Conservation (phyloP, 2,329 filamentous ascomycete species). For the Aspergillus neoniger region DNA sequence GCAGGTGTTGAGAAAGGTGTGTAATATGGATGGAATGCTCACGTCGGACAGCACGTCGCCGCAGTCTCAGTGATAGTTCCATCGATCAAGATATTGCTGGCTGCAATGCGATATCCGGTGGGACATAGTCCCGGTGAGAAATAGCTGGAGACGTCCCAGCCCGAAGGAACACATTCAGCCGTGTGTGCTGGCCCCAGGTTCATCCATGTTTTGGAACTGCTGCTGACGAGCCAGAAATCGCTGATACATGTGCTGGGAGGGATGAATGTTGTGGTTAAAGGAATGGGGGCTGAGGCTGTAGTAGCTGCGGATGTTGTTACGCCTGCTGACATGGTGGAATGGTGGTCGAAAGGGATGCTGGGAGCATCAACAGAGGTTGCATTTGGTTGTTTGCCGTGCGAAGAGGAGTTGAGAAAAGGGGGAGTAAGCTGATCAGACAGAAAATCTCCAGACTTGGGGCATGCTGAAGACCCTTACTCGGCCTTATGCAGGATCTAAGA, state of each 20-base stretch:
- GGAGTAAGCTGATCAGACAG: not conserved
- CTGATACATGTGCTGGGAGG: not conserved
- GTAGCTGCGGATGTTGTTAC: not conserved
- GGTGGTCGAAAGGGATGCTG: not conserved
- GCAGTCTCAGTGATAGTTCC: not conserved
- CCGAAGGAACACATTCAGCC: not conserved
- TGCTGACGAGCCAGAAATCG: not conserved
- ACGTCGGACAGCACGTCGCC: not conserved
- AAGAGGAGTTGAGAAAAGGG: not conserved
- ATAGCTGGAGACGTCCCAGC: not conserved
- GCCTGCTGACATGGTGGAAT: not conserved
- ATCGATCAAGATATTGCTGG: not conserved
- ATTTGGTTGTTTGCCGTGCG: not conserved
- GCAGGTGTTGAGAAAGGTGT: not conserved
- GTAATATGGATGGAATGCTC: not conserved
- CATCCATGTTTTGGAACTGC: slow-evolving; percentile 3
- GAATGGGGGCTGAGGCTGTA: not conserved
- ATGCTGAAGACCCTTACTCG: not conserved
- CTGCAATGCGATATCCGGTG: not conserved
- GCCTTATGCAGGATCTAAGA: not conserved
- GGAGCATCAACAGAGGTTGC: not conserved
- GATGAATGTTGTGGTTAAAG: not conserved
- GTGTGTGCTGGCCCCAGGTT: not conserved
- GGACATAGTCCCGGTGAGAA: not conserved
- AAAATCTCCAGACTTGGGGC: not conserved